A percentile compares a stretch with the other conserved stretches of the same genome.
Evolutionary conservation across 2,329 filamentous ascomycete species (phyloP).

Genomic region (Colletotrichum neosansevieriae): DNA sequence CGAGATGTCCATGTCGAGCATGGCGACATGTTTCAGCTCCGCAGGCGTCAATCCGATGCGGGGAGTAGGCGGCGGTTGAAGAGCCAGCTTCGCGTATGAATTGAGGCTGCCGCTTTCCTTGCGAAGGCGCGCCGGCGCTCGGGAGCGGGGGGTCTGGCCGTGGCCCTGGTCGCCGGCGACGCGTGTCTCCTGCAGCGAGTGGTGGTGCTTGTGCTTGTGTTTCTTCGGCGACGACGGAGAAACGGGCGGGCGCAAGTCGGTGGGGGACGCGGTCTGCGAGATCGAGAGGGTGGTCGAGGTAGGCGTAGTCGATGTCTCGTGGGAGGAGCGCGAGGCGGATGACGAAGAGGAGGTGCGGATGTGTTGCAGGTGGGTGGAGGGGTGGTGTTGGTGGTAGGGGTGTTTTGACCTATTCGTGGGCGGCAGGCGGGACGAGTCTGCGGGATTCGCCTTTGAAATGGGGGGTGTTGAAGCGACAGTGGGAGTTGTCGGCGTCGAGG

Average conservation of each 20-base stretch:
- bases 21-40: slow-evolving; percentile 53
- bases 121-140: slow-evolving; percentile 28
- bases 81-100: slow-evolving; percentile 27
- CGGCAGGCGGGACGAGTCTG: slow-evolving; percentile 24
- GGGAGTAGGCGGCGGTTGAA: slow-evolving; percentile 25
- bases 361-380: slow-evolving; percentile 41
- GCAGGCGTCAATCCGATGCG: slow-evolving; percentile 39
- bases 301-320: slow-evolving; percentile 37
- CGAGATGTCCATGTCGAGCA: slow-evolving; percentile 47
- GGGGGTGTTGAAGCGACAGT: slow-evolving; percentile 27
- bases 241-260: slow-evolving; percentile 38
- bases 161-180: slow-evolving; percentile 16
- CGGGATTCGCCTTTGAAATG: slow-evolving; percentile 23
- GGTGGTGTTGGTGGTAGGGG: slow-evolving; percentile 10
- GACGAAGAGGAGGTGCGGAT: slow-evolving; percentile 49
- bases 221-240: slow-evolving; percentile 40
- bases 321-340: slow-evolving; percentile 43
- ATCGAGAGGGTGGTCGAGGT: slow-evolving; percentile 33
- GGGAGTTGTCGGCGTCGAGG: slow-evolving; percentile 46
- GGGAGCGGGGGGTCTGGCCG: slow-evolving; percentile 8
- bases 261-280: slow-evolving; percentile 28
- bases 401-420: slow-evolving; percentile 7
- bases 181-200: slow-evolving; percentile 26
- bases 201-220: slow-evolving; percentile 33
- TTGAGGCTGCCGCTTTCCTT: slow-evolving; percentile 36